A percentile compares a stretch with the other conserved stretches of the same genome.
phyloP scores from a whole-genome alignment of 1,139 yeast genomes.

The Candida tetrigidarum region DNA sequence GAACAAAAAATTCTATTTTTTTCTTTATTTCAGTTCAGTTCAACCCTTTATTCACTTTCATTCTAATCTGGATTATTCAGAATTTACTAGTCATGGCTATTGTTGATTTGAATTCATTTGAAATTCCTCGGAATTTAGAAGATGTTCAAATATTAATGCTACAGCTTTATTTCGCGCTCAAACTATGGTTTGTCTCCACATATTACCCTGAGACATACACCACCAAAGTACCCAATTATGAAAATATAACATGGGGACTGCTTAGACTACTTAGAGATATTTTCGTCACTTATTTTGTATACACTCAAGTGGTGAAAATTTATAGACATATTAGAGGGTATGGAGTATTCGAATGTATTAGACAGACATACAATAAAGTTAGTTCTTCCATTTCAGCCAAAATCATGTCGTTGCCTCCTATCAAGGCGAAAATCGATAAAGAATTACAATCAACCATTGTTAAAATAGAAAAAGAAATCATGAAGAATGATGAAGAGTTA shows the following conservation, averaged over 20 bases:
- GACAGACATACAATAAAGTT: slow-evolving; percentile 14
- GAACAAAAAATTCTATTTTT: not conserved
- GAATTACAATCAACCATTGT: slow-evolving; percentile 56
- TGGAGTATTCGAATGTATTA: slow-evolving; percentile 38
- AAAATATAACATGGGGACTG: slow-evolving; percentile 18
- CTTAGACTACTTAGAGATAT: slow-evolving; percentile 29
- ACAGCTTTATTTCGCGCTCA: slow-evolving; percentile 3
- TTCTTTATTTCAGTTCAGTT: not conserved
- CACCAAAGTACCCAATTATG: not conserved
- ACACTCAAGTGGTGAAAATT: slow-evolving; percentile 15
- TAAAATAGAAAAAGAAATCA: slow-evolving; percentile 57
- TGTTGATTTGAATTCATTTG: slow-evolving; percentile 1
- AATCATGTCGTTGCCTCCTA: slow-evolving; percentile 55
- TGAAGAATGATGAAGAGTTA: slow-evolving; percentile 53
- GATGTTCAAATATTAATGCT: not conserved
- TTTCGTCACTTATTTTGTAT: slow-evolving; percentile 24
- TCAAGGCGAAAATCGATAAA: slow-evolving; percentile 57
- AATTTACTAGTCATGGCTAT: not conserved
- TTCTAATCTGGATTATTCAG: not conserved
- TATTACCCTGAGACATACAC: slow-evolving; percentile 8
- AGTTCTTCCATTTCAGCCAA: slow-evolving; percentile 26
- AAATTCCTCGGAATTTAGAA: not conserved
- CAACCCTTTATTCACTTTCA: not conserved
- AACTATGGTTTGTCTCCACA: slow-evolving; percentile 5
- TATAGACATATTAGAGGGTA: slow-evolving; percentile 34